A percentile compares a stretch with the other conserved stretches of the same genome.
Conservation (phyloP, 1,284 basidiomycete genomes). For the Mycena sp. region DNA sequence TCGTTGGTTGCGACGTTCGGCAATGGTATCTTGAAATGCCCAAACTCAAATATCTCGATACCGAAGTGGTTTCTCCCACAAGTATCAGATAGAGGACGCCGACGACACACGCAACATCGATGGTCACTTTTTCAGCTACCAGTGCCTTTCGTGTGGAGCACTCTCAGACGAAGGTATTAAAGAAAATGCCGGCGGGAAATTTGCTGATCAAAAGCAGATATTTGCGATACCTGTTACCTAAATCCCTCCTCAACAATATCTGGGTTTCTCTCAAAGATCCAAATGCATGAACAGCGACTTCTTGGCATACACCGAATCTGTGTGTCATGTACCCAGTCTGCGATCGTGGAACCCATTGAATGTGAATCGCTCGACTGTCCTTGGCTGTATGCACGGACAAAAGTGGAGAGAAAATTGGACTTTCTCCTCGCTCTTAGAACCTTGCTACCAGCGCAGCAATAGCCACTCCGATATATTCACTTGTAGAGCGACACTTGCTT, state of each 20-base stretch:
- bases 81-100: slow-evolving; percentile 45
- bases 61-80: slow-evolving; percentile 56
- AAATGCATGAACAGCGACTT: slow-evolving; percentile 66
- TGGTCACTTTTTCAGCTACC: slow-evolving; percentile 78
- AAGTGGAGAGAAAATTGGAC: slow-evolving; percentile 67
- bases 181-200: neutral
- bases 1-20: slow-evolving; percentile 90
- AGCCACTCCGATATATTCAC: no score
- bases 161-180: slow-evolving; percentile 63
- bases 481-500: no score
- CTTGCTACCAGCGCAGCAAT: neutral
- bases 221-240: slow-evolving; percentile 73
- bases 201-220: slow-evolving; percentile 49
- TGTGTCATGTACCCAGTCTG: slow-evolving; percentile 68
- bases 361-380: slow-evolving; percentile 90
- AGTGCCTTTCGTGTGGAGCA: slow-evolving; percentile 76
- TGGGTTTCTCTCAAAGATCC: slow-evolving; percentile 64
- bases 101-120: slow-evolving; percentile 61
- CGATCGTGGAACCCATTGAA: slow-evolving; percentile 66
- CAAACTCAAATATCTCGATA: slow-evolving; percentile 53
- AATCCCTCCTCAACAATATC: slow-evolving; percentile 68
- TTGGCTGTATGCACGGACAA: slow-evolving; percentile 80
- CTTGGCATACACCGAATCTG: slow-evolving; percentile 75
- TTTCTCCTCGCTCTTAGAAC: slow-evolving; percentile 40
- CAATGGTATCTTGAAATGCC: slow-evolving; percentile 94